Base-by-base conservation (phyloP, 352 stramenopile genomes). In the Phytophthora podocarpi region DNA sequence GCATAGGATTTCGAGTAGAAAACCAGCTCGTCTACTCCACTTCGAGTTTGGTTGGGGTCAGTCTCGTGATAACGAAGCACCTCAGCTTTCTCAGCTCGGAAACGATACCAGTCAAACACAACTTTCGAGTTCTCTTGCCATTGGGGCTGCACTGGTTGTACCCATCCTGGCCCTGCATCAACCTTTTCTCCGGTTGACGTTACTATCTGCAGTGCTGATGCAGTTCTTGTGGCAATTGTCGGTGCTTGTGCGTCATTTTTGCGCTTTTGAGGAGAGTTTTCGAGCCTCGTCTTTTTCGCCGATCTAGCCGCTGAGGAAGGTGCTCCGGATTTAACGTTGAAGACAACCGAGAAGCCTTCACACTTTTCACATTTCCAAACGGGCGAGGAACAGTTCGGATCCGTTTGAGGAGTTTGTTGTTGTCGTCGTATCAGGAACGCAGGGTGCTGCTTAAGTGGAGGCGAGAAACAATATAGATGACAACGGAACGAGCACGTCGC, bases 391-490 rank as follows among this genome's bases (percentile, higher is more conserved):
- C 41, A 21, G 13, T 40, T 53, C 26, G 16, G 3, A 3, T 59
- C 36, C 1, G 21, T 28, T 27, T 48, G 12, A 21, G 20, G 16
- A 31, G 7, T 47, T 40, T 56, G 16, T 24, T 70, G 46, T 9
- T 74, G 50, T 24, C 34, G 32, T 30, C 47, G 60, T 27, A 70
- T 53, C n/a, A 67, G 30, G 9, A 81, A 70, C 10, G 66, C 77
- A 4, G 80, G 82, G 27, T 92, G 80, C 21, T 92, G 74, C 49
- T 79, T 78, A 13, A 87, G 64, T 32, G 80, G 78, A 4, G 82
- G 82, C 10, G 67, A 64, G 16, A 90, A 92, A 45, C 82, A 92
- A 50, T 89, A 92, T 12, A 90, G 52, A 49, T 90, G 82, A 20
- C 78, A 79, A 0, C 71, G 62, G 46, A 90, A 89, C 2, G 64